These are phyloP conservation scores for Pilobolus umbonatus DNA, from an alignment of 192 early-diverging fungal genomes.

Conservation along the genomic window DNA sequence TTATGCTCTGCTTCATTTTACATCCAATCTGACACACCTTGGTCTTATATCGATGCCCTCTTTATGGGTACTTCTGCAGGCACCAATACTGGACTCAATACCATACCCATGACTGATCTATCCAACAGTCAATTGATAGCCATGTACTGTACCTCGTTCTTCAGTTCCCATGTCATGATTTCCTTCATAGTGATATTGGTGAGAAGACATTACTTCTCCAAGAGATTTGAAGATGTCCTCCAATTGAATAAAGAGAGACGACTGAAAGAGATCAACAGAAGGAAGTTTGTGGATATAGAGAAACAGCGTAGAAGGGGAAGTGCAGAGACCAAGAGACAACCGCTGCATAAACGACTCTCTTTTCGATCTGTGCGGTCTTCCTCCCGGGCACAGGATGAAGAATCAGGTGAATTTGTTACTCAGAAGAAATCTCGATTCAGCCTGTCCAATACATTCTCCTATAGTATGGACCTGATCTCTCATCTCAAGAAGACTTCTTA, in stretches of 20 bases:
- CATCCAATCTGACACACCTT: constrained; percentile 15
- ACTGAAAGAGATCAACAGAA: constrained; percentile 14
- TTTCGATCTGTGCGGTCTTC: constrained; percentile 8
- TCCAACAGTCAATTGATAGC: constrained; percentile 18
- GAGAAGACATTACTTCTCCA: constrained; percentile 27
- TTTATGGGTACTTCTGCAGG: constrained; percentile 26
- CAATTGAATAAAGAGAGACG: constrained; percentile 18
- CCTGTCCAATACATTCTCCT: too few relatives aligned
- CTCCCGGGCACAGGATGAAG: background rate
- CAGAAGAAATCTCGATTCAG: too few relatives aligned
- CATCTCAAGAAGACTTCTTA: too few relatives aligned
- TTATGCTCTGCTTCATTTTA: constrained; percentile 20
- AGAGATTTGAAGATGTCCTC: constrained; percentile 30
- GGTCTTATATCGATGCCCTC: constrained; percentile 27
- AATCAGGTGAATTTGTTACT: too few relatives aligned
- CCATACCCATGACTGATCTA: constrained; percentile 20
- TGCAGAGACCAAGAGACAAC: background rate
- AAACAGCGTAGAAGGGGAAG: background rate
- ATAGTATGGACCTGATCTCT: too few relatives aligned
- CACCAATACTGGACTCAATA: constrained; percentile 33
- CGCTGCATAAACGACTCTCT: background rate
- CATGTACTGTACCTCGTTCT: constrained; percentile 19
- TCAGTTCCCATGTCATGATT: constrained; percentile 26
- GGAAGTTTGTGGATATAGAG: background rate
- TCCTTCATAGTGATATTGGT: constrained; percentile 23